phyloP scores from a whole-genome alignment of 2,329 filamentous ascomycete species.

The Aspergillus ustus region DNA sequence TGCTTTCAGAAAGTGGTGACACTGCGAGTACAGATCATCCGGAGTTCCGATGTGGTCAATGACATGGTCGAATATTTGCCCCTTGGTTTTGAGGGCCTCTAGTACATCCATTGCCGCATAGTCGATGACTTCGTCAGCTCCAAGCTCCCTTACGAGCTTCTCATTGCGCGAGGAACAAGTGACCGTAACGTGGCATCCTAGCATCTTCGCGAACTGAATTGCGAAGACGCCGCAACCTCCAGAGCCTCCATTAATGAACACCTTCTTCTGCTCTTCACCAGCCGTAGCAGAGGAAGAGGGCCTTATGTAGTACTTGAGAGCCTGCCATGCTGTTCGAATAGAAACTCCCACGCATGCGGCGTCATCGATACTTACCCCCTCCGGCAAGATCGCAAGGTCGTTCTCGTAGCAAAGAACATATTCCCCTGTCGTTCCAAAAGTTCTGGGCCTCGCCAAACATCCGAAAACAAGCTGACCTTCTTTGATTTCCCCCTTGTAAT shows the following conservation, averaged over 20 bases:
- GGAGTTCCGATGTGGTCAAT: conserved; percentile 64
- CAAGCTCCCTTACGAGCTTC: conserved; percentile 60
- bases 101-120: conserved; percentile 59
- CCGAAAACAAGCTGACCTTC: conserved; percentile 56
- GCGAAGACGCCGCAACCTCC: conserved; percentile 65
- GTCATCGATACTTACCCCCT: conserved; percentile 47
- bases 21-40: conserved; percentile 57
- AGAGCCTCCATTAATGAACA: conserved; percentile 69
- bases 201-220: conserved; percentile 66
- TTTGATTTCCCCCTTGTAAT: conserved; percentile 35
- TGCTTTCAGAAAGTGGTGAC: conserved; percentile 56
- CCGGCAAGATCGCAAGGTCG: conserved; percentile 47
- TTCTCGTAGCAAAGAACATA: conserved; percentile 44
- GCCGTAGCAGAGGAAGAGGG: not conserved
- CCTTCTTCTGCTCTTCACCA: conserved; percentile 52
- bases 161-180: conserved; percentile 64
- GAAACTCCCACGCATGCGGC: conserved; percentile 53
- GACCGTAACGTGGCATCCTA: conserved; percentile 63
- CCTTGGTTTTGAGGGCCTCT: conserved; percentile 52
- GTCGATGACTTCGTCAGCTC: conserved; percentile 68
- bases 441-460: conserved; percentile 30
- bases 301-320: conserved; percentile 50
- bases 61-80: conserved; percentile 56
- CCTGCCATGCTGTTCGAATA: conserved; percentile 55
- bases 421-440: conserved; percentile 52